Evolutionary conservation across 306 rosid species (phyloP).

Genomic region (Morella rubra): DNA sequence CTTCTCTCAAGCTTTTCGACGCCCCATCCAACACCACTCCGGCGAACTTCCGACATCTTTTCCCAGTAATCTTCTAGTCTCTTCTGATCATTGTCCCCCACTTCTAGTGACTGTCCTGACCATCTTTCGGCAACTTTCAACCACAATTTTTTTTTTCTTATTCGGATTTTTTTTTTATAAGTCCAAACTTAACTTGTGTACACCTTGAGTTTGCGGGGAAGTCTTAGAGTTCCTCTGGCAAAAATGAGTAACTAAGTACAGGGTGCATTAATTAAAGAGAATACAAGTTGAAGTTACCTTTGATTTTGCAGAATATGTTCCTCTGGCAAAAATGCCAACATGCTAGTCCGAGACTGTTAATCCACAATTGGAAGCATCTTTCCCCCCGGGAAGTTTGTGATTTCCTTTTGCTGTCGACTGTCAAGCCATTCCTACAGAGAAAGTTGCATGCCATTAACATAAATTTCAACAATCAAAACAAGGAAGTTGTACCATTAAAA

Average conservation of each 20-base stretch:
- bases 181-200: no score
- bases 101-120: no score
- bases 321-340: constrained; percentile 94
- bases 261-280: background rate
- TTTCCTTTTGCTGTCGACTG: constrained; percentile 63
- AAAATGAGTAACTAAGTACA: background rate
- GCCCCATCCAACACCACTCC: no score
- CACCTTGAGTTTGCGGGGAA: no score
- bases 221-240: background rate
- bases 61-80: no score
- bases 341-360: no score
- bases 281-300: constrained; percentile 52
- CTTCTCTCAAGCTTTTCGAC: no score
- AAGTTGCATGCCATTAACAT: constrained; percentile 24
- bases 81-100: no score
- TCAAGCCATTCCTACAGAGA: constrained; percentile 84
- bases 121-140: no score
- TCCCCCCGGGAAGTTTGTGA: constrained; percentile 94
- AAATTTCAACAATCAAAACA: background rate
- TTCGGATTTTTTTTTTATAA: no score
- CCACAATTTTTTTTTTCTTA: no score
- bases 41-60: no score
- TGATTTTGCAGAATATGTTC: constrained; percentile 78
- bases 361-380: constrained; percentile 97
- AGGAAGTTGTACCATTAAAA: background rate